A percentile compares a stretch with the other conserved stretches of the same genome.
Conservation (phyloP, 148 eudicot species). For the Cornus kousa region DNA sequence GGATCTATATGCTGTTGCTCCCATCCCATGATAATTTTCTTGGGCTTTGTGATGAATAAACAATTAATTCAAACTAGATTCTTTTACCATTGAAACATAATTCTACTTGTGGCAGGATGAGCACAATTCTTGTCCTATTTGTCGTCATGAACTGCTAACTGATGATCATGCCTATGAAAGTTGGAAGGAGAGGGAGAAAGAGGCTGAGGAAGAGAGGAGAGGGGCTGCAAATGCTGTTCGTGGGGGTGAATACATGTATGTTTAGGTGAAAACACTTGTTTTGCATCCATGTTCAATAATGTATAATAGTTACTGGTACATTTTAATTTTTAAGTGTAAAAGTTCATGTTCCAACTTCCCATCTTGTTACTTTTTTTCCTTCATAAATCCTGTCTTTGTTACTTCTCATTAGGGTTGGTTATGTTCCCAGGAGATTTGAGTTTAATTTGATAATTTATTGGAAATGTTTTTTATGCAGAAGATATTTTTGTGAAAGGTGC, state of each 20-base stretch:
- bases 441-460: neutral
- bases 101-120: constrained; percentile 46
- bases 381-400: neutral
- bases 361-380: neutral
- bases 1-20: neutral
- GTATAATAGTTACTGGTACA: neutral
- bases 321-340: neutral
- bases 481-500: neutral
- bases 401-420: neutral
- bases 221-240: constrained; percentile 99
- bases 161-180: constrained; percentile 95
- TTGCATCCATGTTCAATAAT: neutral
- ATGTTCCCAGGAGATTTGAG: neutral
- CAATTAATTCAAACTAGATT: neutral
- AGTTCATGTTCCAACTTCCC: neutral
- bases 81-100: neutral
- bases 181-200: constrained; percentile 91
- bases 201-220: constrained; percentile 88
- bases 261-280: constrained; percentile 26
- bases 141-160: constrained; percentile 84
- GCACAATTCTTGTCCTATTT: constrained; percentile 91
- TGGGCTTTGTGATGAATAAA: neutral
- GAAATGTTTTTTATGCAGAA: neutral
- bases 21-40: neutral
- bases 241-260: constrained; percentile 95